Base-by-base conservation (phyloP, 441 rosid genomes). In the Erodium moschatum region DNA sequence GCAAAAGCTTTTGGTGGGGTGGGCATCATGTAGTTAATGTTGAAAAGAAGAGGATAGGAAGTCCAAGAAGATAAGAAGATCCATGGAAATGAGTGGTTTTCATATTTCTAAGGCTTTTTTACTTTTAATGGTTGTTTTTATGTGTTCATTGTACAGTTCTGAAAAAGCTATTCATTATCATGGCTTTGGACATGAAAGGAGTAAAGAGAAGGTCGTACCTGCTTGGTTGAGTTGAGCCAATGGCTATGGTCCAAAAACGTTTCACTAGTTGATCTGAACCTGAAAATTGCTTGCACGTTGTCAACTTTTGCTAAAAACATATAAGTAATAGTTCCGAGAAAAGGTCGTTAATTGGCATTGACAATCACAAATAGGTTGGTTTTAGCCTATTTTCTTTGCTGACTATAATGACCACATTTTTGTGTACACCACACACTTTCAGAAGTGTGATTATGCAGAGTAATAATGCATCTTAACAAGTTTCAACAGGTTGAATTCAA, bases 161-260 rank as follows among this genome's bases (percentile, higher is more conserved):
- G 24, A 10, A 18, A 56, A 56, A 56, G 63, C 27, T 20, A 56
- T 56, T 19, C 63, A 56, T 9, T 56, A 20, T 56, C 63, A 56
- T 18, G 63, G 63, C 63, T 56, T 56, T 56, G 63, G 63, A 20
- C 63, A 19, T 56, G 63, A 19, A 56, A 18, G 27, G 19, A n/a
- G 27, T 19, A 56, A 56, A 56, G 63, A 56, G 21, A 56, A 8
- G 12, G 63, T 13, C 27, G 63, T 56, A 56, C 63, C 63, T 56
- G 63, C 63, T 56, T 10, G 24, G 27, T 56, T 56, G 63, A 56
- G 27, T 56, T 56, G 63, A 56, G 27, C 63, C 63, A 56, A 56
- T 20, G 16, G 63, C 24, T 56, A 56, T 20, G 6, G 27, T 56
- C 63, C 63, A 40, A 56, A 56, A 56, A 56, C 4, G 63, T 56